phyloP scores from a whole-genome alignment of 768 basidiomycete species.

The Boletus coccyginus region DNA sequence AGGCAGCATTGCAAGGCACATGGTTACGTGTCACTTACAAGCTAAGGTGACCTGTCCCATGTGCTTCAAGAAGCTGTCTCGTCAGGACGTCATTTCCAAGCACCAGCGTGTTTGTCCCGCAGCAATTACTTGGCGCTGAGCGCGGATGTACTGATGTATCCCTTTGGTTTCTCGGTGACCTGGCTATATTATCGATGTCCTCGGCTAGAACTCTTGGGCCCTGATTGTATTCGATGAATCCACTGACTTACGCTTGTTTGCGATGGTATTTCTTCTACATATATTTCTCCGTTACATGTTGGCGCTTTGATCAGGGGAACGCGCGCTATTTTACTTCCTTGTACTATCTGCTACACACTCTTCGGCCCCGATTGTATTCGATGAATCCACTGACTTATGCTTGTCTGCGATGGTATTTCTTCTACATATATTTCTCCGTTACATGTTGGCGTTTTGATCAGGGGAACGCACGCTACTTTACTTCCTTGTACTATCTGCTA shows the following conservation, averaged over 20 bases:
- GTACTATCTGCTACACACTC: background rate
- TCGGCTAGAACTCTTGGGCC: background rate
- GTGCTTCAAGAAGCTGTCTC: conserved; percentile 28
- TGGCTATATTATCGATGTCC: background rate
- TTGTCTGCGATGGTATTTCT: background rate
- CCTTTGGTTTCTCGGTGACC: background rate
- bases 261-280: background rate
- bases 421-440: background rate
- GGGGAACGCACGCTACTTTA: background rate
- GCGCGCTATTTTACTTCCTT: background rate
- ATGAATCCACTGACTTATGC: background rate
- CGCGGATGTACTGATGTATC: background rate
- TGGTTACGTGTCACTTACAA: conserved; percentile 27
- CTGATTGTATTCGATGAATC: background rate
- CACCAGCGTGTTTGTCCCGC: conserved; percentile 26
- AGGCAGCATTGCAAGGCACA: conserved; percentile 27
- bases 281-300: background rate
- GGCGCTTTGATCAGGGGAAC: background rate
- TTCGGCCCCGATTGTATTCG: background rate
- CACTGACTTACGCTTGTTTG: background rate
- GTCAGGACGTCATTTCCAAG: conserved; percentile 26
- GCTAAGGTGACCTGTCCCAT: conserved; percentile 27
- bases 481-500: background rate
- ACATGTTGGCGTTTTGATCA: background rate
- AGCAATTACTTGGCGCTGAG: conserved; percentile 14